phyloP scores from a whole-genome alignment of 2,329 filamentous ascomycete species.

The Uncinocarpus reesii region DNA sequence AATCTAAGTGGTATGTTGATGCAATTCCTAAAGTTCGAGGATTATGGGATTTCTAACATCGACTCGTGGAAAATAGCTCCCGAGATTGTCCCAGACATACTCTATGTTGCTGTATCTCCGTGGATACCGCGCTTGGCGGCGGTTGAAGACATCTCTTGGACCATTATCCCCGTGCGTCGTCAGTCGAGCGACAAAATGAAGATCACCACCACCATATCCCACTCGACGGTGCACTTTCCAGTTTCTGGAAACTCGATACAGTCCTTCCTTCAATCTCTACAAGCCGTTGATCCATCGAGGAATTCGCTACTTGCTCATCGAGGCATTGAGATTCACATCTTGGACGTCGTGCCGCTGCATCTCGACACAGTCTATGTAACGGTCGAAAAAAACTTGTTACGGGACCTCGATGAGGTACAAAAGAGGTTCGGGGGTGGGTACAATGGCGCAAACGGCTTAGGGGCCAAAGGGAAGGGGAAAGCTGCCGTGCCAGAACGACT shows the following conservation, averaged over 20 bases:
- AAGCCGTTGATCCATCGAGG: constrained; percentile 64
- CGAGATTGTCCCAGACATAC: constrained; percentile 25
- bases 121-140: constrained; percentile 34
- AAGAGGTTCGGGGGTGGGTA: constrained; percentile 66
- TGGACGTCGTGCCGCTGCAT: constrained; percentile 68
- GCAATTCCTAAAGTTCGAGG: not conserved
- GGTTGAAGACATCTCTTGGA: constrained; percentile 62
- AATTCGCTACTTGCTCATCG: constrained; percentile 60
- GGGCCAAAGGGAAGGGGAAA: constrained; percentile 27
- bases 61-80: constrained; percentile 8
- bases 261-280: constrained; percentile 63
- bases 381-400: constrained; percentile 68
- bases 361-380: constrained; percentile 81
- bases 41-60: constrained; percentile 1
- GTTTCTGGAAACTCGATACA: constrained; percentile 65
- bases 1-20: constrained; percentile 40
- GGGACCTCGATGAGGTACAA: constrained; percentile 71
- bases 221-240: constrained; percentile 68
- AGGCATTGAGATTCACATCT: constrained; percentile 71
- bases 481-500: constrained; percentile 16
- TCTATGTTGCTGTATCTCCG: constrained; percentile 40
- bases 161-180: constrained; percentile 64
- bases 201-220: constrained; percentile 51
- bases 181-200: constrained; percentile 36
- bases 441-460: constrained; percentile 33